Conservation (phyloP, 2,329 filamentous ascomycete species). For the Fusarium sp. region DNA sequence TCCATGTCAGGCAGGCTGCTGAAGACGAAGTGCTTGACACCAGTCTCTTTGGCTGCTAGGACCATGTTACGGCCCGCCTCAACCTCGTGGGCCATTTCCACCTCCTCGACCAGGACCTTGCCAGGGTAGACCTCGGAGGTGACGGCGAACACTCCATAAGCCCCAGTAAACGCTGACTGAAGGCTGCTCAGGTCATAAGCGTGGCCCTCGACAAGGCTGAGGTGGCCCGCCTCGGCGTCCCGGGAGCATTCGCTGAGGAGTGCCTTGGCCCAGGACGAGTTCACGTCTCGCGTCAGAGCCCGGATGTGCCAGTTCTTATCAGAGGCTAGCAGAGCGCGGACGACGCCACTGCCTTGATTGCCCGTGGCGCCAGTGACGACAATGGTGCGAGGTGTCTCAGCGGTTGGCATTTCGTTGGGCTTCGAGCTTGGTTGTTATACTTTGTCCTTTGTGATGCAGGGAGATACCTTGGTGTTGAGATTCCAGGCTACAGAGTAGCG, state of each 20-base stretch:
- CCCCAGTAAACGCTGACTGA: neutral
- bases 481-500: too few species aligned
- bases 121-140: neutral
- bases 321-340: neutral
- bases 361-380: neutral
- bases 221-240: neutral
- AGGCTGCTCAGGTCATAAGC: neutral
- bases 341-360: neutral
- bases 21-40: neutral
- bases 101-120: neutral
- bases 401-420: too few species aligned
- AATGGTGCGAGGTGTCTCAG: neutral
- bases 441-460: too few species aligned
- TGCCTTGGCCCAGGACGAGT: neutral
- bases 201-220: neutral
- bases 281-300: neutral
- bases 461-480: too few species aligned
- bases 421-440: too few species aligned
- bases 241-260: neutral
- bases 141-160: conserved; percentile 2
- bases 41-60: neutral
- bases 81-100: neutral
- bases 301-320: neutral
- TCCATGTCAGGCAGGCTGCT: conserved; percentile 6
- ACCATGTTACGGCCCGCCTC: neutral